phyloP scores from a whole-genome alignment of 2,329 filamentous ascomycete species.

The Nothophaeocryptopus gaeumannii region DNA sequence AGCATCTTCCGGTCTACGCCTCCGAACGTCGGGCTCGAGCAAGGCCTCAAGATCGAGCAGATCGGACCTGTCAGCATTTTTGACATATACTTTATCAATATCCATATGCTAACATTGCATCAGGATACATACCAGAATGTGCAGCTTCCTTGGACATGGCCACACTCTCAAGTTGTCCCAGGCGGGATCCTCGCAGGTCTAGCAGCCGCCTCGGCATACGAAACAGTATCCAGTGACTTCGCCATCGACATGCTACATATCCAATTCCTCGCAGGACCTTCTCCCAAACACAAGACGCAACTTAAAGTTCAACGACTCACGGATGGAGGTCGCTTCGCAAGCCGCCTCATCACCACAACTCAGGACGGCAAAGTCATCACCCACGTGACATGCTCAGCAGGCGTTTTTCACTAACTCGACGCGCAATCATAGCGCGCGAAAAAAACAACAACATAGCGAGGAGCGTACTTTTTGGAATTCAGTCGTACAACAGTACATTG shows the following conservation, averaged over 20 bases:
- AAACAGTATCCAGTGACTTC: conserved; percentile 15
- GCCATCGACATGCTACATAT: conserved; percentile 13
- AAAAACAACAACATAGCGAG: conserved; percentile 9
- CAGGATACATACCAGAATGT: conserved; percentile 13
- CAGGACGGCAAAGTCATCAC: conserved; percentile 10
- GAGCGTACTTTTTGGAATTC: conserved; percentile 10
- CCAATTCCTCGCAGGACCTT: conserved; percentile 7
- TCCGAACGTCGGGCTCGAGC: conserved; percentile 4
- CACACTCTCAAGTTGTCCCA: conserved; percentile 4
- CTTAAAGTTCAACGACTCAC: conserved; percentile 12
- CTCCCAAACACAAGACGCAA: conserved; percentile 1
- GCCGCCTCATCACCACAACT: conserved; percentile 9
- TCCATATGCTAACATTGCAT: not conserved
- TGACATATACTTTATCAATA: not conserved
- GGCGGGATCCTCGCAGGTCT: conserved; percentile 8
- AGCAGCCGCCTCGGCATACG: conserved; percentile 12
- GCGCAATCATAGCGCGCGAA: no score
- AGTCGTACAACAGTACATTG: conserved; percentile 10
- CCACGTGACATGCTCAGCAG: conserved; percentile 17
- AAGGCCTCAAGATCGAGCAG: conserved; percentile 5
- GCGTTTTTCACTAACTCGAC: no score
- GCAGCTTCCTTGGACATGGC: conserved; percentile 16
- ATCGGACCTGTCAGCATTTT: conserved; percentile 1
- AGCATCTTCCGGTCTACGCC: not conserved
- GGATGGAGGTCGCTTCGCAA: conserved; percentile 15